Conservation (phyloP, 164 flowering plant genomes). For the Vitis amurensis region DNA sequence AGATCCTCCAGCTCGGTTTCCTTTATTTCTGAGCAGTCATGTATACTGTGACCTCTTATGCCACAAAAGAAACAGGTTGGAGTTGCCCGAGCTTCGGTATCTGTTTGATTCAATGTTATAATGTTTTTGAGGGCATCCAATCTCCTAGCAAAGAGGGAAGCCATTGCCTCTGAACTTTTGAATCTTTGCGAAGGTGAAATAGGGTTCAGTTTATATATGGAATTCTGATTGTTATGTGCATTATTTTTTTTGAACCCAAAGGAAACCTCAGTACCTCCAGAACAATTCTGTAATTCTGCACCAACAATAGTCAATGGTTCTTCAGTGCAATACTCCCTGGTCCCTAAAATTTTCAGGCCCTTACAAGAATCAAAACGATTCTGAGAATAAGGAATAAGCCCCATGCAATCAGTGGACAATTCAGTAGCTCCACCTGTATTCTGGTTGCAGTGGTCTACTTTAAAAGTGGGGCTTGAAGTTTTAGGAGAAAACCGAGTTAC, state of each 20-base stretch:
- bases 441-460: conserved; percentile 18
- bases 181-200: conserved; percentile 30
- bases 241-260: conserved; percentile 21
- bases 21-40: conserved; percentile 48
- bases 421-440: conserved; percentile 9
- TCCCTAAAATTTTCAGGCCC: conserved; percentile 20
- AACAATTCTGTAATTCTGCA: conserved; percentile 20
- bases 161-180: conserved; percentile 56
- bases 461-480: conserved; percentile 19
- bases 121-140: conserved; percentile 67
- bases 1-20: conserved; percentile 56
- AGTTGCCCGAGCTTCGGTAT: conserved; percentile 8
- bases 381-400: conserved; percentile 17
- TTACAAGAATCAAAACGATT: conserved; percentile 15
- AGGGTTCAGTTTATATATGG: conserved; percentile 22
- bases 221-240: conserved; percentile 24
- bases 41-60: conserved; percentile 52
- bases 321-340: conserved; percentile 18
- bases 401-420: conserved; percentile 14
- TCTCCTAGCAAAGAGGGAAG: conserved; percentile 72
- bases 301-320: conserved; percentile 11
- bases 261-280: conserved; percentile 17
- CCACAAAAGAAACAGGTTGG: conserved; percentile 74
- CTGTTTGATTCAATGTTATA: conserved; percentile 29
- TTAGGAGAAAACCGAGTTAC: conserved; percentile 59